Evolutionary conservation across 768 basidiomycete species (phyloP), one percentile per base, ranked within the genome.

Genomic region (Rhodotorula diobovata): DNA sequence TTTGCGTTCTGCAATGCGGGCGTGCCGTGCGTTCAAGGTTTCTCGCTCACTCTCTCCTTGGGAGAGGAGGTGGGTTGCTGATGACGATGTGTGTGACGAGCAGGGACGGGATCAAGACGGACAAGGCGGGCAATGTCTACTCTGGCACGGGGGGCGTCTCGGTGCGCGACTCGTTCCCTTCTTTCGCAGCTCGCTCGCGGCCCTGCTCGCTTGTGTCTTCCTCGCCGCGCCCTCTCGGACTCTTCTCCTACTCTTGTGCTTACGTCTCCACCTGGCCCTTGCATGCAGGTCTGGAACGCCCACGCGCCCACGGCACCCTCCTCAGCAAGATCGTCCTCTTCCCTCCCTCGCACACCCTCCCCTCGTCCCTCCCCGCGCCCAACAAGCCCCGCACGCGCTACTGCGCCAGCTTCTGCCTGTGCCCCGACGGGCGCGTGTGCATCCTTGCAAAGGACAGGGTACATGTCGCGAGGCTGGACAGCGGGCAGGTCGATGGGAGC

Each of bases 1-100:
- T 88, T 90, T 72, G 88, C 88, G 0, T 89, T 86, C 72, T 76
- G 81, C 15, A 89, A 90, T 69, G 82, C n/a, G n/a, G n/a, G n/a
- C n/a, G n/a, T n/a, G n/a, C n/a, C n/a, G n/a, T n/a, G n/a, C n/a
- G n/a, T n/a, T n/a, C n/a, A n/a, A n/a, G n/a, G n/a, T n/a, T n/a
- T n/a, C n/a, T n/a, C n/a, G n/a, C n/a, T n/a, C n/a, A n/a, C n/a
- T n/a, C n/a, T n/a, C n/a, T n/a, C n/a, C n/a, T n/a, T n/a, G n/a
- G n/a, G n/a, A n/a, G n/a, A 43, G 41, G 41, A 7, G 3, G 14
- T 37, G 6, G 5, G 23, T 2, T 23, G 16, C 32, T 58, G 25
- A 58, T 4, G 23, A 2, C 21, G 6, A 14, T 11, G 41, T 1
- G 15, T n/a, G n/a, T n/a, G n/a, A n/a, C 1, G 6, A 8, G 20